Conservation (phyloP, 176 grass and related monocot genomes). For the Avena eriantha region DNA sequence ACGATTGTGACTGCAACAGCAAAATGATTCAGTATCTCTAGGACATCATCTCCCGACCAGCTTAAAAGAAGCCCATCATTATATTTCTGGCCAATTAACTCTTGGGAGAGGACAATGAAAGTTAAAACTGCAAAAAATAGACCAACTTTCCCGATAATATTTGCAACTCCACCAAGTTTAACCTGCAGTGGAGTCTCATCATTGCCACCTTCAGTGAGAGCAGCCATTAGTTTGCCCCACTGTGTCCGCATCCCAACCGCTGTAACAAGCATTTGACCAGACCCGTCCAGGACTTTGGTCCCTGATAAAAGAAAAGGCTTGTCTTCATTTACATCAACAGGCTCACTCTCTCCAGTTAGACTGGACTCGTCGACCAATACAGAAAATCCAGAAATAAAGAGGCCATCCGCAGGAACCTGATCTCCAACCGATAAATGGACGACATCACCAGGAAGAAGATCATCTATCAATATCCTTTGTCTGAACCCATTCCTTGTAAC, state of each 20-base stretch:
- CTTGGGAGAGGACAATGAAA: slow-evolving; percentile 61
- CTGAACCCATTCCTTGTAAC: slow-evolving; percentile 59
- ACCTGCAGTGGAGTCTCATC: slow-evolving; percentile 73
- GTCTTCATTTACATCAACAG: slow-evolving; percentile 55
- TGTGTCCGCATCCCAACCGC: slow-evolving; percentile 71
- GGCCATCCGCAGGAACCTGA: slow-evolving; percentile 74
- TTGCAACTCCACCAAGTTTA: slow-evolving; percentile 71
- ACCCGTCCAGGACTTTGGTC: slow-evolving; percentile 68
- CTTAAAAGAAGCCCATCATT: slow-evolving; percentile 51
- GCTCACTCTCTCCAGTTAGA: slow-evolving; percentile 77
- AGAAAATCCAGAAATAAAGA: slow-evolving; percentile 69
- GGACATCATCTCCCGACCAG: slow-evolving; percentile 66
- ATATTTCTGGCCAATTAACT: slow-evolving; percentile 54
- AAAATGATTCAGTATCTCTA: slow-evolving; percentile 66
- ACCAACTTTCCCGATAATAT: slow-evolving; percentile 69
- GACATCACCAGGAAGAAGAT: slow-evolving; percentile 70
- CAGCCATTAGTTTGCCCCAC: slow-evolving; percentile 72
- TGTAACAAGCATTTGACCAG: slow-evolving; percentile 67
- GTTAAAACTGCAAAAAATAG: slow-evolving; percentile 67
- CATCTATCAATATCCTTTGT: slow-evolving; percentile 62
- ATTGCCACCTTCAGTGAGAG: slow-evolving; percentile 62
- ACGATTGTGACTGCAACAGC: slow-evolving; percentile 71
- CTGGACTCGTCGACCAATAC: slow-evolving; percentile 69
- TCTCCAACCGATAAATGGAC: slow-evolving; percentile 67
- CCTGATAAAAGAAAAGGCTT: slow-evolving; percentile 72